Evolutionary conservation across 2,329 filamentous ascomycete genomes (phyloP).

Genomic region (Dactylellina parvicollis): DNA sequence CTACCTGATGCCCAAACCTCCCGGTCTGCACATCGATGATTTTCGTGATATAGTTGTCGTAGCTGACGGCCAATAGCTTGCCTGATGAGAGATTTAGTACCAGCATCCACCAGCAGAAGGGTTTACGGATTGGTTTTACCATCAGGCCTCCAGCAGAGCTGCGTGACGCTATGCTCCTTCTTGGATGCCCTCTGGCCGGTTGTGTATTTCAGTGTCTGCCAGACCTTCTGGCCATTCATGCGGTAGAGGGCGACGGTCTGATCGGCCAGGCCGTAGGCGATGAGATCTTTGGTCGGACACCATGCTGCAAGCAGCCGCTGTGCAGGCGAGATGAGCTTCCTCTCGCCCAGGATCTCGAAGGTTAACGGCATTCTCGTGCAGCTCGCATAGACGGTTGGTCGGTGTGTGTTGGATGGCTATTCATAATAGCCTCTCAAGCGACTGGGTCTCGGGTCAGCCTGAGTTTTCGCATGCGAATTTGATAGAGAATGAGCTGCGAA

Average conservation of each 20-base stretch:
- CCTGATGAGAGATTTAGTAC: constrained; percentile 36
- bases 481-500: background rate
- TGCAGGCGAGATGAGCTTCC: constrained; percentile 56
- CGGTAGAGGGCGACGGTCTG: constrained; percentile 58
- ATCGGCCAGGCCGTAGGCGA: constrained; percentile 56
- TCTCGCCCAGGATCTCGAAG: constrained; percentile 56
- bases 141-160: constrained; percentile 57
- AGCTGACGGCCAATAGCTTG: constrained; percentile 57
- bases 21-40: constrained; percentile 59
- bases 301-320: constrained; percentile 56
- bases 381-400: constrained; percentile 7
- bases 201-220: constrained; percentile 53
- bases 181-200: constrained; percentile 54
- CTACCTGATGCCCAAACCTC: constrained; percentile 56
- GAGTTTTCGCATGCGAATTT: too few species aligned
- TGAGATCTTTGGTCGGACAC: constrained; percentile 58
- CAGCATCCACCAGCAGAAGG: background rate
- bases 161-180: constrained; percentile 55
- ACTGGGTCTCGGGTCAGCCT: background rate
- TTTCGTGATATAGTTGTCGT: constrained; percentile 57
- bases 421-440: constrained; percentile 5
- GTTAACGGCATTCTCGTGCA: constrained; percentile 29
- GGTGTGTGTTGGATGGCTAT: constrained; percentile 22
- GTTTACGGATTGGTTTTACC: constrained; percentile 41
- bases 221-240: constrained; percentile 59